Base-by-base conservation (phyloP, 1,284 basidiomycete genomes). In the Cryptococcus sp. region DNA sequence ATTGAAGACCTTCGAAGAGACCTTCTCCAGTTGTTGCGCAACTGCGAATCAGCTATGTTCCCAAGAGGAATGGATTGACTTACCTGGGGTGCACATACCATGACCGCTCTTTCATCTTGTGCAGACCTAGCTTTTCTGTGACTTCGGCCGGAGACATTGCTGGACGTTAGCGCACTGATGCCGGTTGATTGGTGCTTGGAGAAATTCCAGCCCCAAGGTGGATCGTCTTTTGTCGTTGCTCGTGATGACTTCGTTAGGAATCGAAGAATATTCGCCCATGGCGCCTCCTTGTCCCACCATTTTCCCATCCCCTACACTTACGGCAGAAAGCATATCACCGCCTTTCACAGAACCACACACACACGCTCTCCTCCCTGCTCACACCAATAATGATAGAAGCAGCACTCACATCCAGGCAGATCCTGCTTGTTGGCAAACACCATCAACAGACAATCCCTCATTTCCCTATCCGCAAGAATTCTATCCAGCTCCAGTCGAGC, bases 381-480 rank as follows among this genome's bases (percentile, higher is more conserved):
- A 23, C 4, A 21, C 34, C 23, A 4, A 4, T 19, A 42, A 42
- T 7, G n/a, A n/a, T 37, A 16, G 36, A 28, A 34, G 11, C 21
- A 45, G 34, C 16, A 78, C 82, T 63, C 66, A 94, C 92, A 92
- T 70, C 91, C 92, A 14, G 92, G 92, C 59, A 99, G 78, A 83
- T 99, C 96, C 78, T 99, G 96, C 79, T 99, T 99, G 79, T 97
- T 99, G 21, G 96, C 94, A 78, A 99, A 98, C 32, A 99, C 94
- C 57, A 98, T 85, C 69, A 98, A 74, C 54, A 98, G 75, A 70
- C 93, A 98, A 63, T 98, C 92, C 76, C 90, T 90, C 94, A 99
- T 98, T 76, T 99, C 96, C 58, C 94, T 80, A 76, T 98, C 94
- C 59, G 88, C 88, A 71, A 99, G 81, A 78, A 99, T 98, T 51